Evolutionary conservation across 1,284 basidiomycete genomes (phyloP).

Genomic region (Ustilago crameri): DNA sequence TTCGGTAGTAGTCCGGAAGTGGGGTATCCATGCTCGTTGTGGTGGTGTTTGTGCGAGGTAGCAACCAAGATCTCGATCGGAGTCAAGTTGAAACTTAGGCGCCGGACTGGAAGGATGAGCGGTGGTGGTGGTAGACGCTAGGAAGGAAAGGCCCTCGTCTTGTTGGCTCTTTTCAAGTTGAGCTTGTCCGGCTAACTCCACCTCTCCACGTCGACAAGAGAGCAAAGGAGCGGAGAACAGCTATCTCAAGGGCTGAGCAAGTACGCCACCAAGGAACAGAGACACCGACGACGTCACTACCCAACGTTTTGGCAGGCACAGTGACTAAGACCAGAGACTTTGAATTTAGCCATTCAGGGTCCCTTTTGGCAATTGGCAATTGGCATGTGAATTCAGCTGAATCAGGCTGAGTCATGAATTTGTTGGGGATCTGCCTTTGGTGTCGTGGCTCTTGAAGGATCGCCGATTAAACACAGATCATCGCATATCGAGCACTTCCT

Average conservation of each 20-base stretch:
- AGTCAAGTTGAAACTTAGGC: too few species aligned
- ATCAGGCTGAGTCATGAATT: constrained; percentile 42
- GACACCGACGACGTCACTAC: too few species aligned
- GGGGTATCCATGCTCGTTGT: constrained; percentile 39
- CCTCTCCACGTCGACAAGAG: not conserved
- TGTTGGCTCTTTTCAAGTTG: not conserved
- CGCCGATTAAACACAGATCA: too few species aligned
- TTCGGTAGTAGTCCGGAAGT: constrained; percentile 62
- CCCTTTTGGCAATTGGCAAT: not conserved
- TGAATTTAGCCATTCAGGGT: constrained; percentile 2
- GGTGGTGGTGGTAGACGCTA: not conserved
- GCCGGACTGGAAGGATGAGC: too few species aligned
- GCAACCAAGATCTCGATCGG: not conserved
- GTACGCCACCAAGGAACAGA: too few species aligned
- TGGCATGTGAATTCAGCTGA: constrained; percentile 40
- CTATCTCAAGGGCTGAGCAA: too few species aligned
- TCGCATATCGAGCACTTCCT: too few species aligned
- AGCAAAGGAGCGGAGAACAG: not conserved
- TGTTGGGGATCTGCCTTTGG: too few species aligned
- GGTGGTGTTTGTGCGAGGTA: not conserved
- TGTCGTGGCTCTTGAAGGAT: too few species aligned
- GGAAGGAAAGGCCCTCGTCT: not conserved
- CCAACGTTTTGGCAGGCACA: too few species aligned
- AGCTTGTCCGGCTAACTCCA: too few species aligned
- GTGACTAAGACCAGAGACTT: not conserved